Conservation (phyloP, 208 protist genomes). For the Crithidia fasciculata region DNA sequence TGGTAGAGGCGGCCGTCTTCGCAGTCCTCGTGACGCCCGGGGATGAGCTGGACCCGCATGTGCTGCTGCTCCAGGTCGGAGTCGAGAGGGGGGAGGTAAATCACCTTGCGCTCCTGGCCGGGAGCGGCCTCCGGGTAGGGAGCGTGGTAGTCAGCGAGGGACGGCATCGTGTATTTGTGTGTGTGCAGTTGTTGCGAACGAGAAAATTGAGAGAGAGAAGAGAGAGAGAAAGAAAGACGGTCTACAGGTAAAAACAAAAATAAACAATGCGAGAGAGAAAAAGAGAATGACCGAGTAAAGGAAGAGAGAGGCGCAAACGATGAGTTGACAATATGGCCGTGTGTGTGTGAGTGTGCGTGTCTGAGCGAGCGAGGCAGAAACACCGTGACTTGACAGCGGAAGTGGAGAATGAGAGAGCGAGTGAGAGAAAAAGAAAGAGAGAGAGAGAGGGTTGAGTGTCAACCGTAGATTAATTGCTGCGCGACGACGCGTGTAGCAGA, state of each 20-base stretch:
- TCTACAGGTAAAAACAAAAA: background rate
- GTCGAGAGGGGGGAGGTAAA: conserved; percentile 66
- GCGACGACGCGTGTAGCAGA: too few species aligned
- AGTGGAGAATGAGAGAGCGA: too few species aligned
- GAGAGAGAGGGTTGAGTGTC: background rate
- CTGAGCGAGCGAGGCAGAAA: too few species aligned
- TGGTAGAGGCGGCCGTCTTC: conserved; percentile 58
- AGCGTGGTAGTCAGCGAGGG: conserved; percentile 59
- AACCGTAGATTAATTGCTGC: too few species aligned
- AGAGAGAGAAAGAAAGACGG: background rate
- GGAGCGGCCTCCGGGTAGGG: conserved; percentile 67
- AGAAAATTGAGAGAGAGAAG: background rate
- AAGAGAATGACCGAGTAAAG: background rate
- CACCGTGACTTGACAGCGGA: too few species aligned
- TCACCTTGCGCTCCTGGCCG: conserved; percentile 73
- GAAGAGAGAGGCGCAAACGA: background rate
- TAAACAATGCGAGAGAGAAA: background rate
- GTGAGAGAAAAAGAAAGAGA: background rate
- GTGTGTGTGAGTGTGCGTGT: conserved; percentile 2
- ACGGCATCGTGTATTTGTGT: conserved; percentile 28
- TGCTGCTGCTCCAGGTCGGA: conserved; percentile 33
- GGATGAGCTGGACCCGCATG: conserved; percentile 73
- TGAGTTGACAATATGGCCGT: background rate
- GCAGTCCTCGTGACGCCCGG: conserved; percentile 54
- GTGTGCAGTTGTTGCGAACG: background rate